Evolutionary conservation across 345 rosid species (phyloP).

Genomic region (Eucalyptus microcorys): DNA sequence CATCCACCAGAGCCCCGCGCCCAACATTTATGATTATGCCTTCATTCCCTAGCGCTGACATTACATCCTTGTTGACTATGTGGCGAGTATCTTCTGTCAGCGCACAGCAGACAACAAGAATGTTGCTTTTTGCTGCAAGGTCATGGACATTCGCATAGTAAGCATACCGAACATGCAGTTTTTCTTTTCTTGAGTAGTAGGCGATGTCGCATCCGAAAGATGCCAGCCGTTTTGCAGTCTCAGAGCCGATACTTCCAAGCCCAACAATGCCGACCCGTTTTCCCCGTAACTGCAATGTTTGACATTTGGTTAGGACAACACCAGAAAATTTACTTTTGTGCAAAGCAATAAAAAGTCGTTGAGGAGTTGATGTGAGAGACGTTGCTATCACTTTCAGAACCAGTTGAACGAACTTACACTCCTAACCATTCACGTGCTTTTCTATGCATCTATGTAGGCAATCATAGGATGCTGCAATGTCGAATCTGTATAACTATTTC

Average conservation of each 20-base stretch:
- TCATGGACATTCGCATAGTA: slow-evolving; percentile 18
- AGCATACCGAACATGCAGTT: slow-evolving; percentile 1
- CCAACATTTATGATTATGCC: slow-evolving; percentile 47
- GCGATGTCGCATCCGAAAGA: slow-evolving; percentile 29
- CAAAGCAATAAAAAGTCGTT: neutral
- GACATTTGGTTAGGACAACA: neutral
- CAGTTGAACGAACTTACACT: neutral
- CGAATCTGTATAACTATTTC: neutral
- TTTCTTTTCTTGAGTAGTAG: slow-evolving; percentile 23
- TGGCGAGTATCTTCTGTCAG: slow-evolving; percentile 31
- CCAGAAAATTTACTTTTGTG: neutral
- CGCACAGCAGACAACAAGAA: slow-evolving; percentile 33
- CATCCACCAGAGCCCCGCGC: slow-evolving; percentile 41
- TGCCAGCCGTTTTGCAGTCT: slow-evolving; percentile 22
- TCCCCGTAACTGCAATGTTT: slow-evolving; percentile 14
- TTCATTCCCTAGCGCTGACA: slow-evolving; percentile 24
- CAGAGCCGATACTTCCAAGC: slow-evolving; percentile 25
- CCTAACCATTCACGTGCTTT: neutral
- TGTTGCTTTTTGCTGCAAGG: slow-evolving; percentile 30
- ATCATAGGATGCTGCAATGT: neutral
- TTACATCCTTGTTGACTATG: slow-evolving; percentile 27
- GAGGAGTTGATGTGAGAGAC: neutral
- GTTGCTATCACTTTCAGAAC: neutral
- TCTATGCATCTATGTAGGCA: neutral
- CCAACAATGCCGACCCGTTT: slow-evolving; percentile 40